Evolutionary conservation across 192 early-diverging fungal species (phyloP).

Genomic region (Backusella parvicylindrica): DNA sequence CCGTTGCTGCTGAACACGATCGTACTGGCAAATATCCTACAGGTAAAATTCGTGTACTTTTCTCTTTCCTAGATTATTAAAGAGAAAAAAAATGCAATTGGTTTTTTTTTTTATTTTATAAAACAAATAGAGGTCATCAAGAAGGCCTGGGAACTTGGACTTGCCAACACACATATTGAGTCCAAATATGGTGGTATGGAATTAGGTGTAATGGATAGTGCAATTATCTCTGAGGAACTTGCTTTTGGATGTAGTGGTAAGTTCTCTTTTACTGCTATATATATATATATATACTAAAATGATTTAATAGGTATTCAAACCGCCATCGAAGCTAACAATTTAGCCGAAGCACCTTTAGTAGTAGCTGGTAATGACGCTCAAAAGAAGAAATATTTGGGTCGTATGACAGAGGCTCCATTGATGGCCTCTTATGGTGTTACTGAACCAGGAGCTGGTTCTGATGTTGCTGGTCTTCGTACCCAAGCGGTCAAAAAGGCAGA

Average conservation of each 20-base stretch:
- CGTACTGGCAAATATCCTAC: conserved; percentile 89
- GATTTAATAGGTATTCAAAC: conserved; percentile 78
- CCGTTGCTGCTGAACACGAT: conserved; percentile 91
- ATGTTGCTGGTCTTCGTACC: conserved; percentile 70
- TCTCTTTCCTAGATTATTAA: background rate
- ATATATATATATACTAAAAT: background rate
- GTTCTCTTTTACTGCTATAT: background rate
- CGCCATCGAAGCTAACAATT: conserved; percentile 93
- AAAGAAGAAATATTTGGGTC: conserved; percentile 95
- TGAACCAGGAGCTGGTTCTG: conserved; percentile 75
- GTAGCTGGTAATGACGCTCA: conserved; percentile 85
- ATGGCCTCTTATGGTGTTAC: conserved; percentile 94
- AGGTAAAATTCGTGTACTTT: conserved; percentile 14
- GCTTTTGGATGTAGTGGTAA: conserved; percentile 82
- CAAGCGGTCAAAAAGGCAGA: conserved; percentile 74
- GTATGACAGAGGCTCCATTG: conserved; percentile 94
- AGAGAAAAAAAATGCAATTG: background rate
- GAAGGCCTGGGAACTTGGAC: conserved; percentile 90
- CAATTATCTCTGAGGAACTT: conserved; percentile 87
- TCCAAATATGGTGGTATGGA: conserved; percentile 83
- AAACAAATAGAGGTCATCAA: conserved; percentile 61
- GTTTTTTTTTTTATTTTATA: background rate
- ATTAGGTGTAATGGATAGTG: conserved; percentile 83
- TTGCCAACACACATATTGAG: conserved; percentile 91
- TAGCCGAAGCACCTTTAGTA: conserved; percentile 89